These are phyloP conservation scores for Secale cereale DNA, from an alignment of 176 grass and related monocot genomes.

Conservation along the genomic window DNA sequence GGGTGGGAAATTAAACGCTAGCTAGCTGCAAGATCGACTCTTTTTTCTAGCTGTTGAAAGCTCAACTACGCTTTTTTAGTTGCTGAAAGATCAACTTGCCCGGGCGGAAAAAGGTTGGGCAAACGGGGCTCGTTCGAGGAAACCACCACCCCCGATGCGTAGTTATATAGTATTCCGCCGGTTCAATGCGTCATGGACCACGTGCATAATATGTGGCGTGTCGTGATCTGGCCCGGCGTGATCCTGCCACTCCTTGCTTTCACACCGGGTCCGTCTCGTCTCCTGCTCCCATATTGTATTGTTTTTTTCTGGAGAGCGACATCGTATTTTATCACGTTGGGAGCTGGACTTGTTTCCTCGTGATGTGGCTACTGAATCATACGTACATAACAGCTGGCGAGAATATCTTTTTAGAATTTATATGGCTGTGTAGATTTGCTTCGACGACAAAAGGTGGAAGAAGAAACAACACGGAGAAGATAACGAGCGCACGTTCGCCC, in stretches of 20 bases:
- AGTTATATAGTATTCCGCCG: no score
- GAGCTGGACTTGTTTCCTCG: background rate
- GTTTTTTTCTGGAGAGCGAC: background rate
- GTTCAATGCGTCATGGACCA: constrained; percentile 21
- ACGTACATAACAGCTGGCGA: no score
- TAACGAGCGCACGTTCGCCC: no score
- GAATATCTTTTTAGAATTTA: background rate
- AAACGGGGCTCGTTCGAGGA: background rate
- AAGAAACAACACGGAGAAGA: no score
- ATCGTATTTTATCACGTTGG: background rate
- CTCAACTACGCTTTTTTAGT: background rate
- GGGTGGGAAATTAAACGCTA: constrained; percentile 23
- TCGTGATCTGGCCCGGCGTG: background rate
- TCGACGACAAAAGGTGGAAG: no score
- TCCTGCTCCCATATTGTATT: background rate
- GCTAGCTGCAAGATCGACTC: background rate
- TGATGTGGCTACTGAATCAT: background rate
- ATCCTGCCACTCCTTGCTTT: background rate
- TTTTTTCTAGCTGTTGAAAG: background rate
- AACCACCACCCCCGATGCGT: no score
- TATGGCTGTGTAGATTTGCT: background rate
- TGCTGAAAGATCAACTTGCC: background rate
- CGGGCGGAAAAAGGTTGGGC: background rate
- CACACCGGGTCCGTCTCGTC: background rate
- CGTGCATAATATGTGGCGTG: constrained; percentile 22